These are phyloP conservation scores for Rubia yunnanensis DNA, from an alignment of 257 asterid species.

Conservation along the genomic window DNA sequence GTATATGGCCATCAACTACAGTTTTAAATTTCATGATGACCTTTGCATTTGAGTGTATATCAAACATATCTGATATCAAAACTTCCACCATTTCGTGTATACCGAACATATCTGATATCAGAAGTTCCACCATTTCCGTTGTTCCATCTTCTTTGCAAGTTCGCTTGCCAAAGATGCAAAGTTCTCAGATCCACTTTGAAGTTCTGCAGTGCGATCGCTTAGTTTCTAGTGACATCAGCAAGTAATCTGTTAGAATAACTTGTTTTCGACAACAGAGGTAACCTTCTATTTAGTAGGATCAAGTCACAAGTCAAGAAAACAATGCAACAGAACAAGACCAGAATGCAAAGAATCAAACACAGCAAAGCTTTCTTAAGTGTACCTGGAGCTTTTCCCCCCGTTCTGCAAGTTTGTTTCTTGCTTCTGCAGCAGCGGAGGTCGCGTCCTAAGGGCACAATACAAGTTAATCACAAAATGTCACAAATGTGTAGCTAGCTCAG, in stretches of 20 bases:
- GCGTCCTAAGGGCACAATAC: slow-evolving; percentile 50
- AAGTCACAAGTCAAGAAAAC: background rate
- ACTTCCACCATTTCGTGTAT: slow-evolving; percentile 81
- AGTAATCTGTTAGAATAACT: slow-evolving; percentile 5
- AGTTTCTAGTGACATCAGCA: slow-evolving; percentile 42
- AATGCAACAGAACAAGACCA: background rate
- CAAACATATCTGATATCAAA: slow-evolving; percentile 22
- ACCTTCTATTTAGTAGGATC: background rate
- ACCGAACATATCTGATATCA: slow-evolving; percentile 22
- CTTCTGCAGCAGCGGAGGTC: slow-evolving; percentile 65
- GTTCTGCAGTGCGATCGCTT: slow-evolving; percentile 53
- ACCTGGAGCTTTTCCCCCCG: slow-evolving; percentile 92
- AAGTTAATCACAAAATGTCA: slow-evolving; percentile 18
- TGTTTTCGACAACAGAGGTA: background rate
- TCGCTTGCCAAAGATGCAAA: slow-evolving; percentile 61
- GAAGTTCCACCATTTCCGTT: slow-evolving; percentile 76
- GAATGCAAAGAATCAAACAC: background rate
- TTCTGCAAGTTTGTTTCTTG: slow-evolving; percentile 79
- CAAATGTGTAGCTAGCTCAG: slow-evolving; percentile 7
- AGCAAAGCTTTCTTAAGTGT: background rate
- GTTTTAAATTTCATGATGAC: background rate
- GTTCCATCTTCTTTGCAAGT: slow-evolving; percentile 76
- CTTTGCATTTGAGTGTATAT: too few species aligned
- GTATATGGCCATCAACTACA: too few species aligned
- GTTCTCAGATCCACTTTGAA: slow-evolving; percentile 65